These are phyloP conservation scores for Haberlea rhodopensis DNA, from an alignment of 257 asterid genomes.

Conservation along the genomic window DNA sequence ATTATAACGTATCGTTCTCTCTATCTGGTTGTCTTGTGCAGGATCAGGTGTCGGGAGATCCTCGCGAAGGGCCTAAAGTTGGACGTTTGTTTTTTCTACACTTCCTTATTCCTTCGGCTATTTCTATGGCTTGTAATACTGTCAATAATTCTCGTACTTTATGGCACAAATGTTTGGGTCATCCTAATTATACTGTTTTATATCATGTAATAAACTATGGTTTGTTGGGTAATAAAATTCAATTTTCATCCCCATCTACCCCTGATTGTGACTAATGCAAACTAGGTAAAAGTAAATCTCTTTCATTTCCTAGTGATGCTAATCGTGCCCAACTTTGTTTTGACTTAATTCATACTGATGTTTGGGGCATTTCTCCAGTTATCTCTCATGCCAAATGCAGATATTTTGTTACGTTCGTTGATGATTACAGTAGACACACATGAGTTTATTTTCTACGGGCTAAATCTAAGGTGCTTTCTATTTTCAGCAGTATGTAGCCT, in stretches of 20 bases:
- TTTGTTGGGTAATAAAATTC: too few relatives aligned
- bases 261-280: too few relatives aligned
- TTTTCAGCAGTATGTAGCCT: background rate
- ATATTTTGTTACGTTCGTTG: too few relatives aligned
- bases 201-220: background rate
- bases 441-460: background rate
- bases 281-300: too few relatives aligned
- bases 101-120: background rate
- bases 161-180: conserved; percentile 17
- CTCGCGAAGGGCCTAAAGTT: conserved; percentile 23
- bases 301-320: too few relatives aligned
- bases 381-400: background rate
- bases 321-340: too few relatives aligned
- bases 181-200: background rate
- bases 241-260: too few relatives aligned
- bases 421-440: too few relatives aligned
- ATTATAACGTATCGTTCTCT: background rate
- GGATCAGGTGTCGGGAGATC: conserved; percentile 7
- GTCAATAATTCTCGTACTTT: background rate
- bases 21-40: conserved; percentile 3
- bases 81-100: conserved; percentile 7
- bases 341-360: too few relatives aligned
- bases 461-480: background rate
- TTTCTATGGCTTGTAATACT: background rate
- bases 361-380: background rate